Percentiles rank a stretch among this genome's conserved stretches.
phyloP scores from a whole-genome alignment of 768 basidiomycete genomes.

The Lactarius hatsudake region DNA sequence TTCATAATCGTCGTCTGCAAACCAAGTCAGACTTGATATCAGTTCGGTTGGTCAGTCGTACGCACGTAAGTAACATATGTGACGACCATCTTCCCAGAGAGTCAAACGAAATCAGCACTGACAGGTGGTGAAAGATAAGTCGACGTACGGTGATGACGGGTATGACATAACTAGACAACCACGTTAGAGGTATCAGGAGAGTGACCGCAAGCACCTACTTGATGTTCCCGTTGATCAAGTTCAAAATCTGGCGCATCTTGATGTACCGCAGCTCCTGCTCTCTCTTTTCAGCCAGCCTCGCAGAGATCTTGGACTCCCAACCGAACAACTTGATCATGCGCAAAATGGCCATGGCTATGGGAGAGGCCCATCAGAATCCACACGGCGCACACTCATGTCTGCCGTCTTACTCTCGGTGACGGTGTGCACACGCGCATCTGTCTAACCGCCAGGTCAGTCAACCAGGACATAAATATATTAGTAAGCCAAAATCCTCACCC shows the following conservation, averaged over 20 bases:
- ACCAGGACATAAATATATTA: neutral
- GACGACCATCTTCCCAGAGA: constrained; percentile 34
- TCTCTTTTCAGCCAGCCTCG: constrained; percentile 34
- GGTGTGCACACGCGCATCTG: constrained; percentile 45
- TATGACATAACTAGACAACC: constrained; percentile 34
- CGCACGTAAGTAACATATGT: constrained; percentile 36
- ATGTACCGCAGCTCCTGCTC: constrained; percentile 40
- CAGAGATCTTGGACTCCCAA: constrained; percentile 50
- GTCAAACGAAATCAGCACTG: neutral
- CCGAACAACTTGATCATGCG: constrained; percentile 62
- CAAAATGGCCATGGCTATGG: constrained; percentile 37
- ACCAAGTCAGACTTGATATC: neutral
- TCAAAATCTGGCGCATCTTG: constrained; percentile 36
- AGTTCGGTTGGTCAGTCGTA: neutral
- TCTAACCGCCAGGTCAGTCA: constrained; percentile 32
- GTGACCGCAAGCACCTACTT: constrained; percentile 30
- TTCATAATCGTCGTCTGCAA: constrained; percentile 36
- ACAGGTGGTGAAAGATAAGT: neutral
- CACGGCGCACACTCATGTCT: no score
- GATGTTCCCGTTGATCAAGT: constrained; percentile 34
- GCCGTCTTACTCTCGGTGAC: constrained; percentile 40
- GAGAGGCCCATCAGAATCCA: constrained; percentile 9
- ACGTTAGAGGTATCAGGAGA: neutral
- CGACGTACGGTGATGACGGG: constrained; percentile 37
- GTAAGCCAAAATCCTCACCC: constrained; percentile 29